These are phyloP conservation scores for Xenosphaeropsis pyriputrescens DNA, from an alignment of 2,329 filamentous ascomycete genomes.

Conservation along the genomic window DNA sequence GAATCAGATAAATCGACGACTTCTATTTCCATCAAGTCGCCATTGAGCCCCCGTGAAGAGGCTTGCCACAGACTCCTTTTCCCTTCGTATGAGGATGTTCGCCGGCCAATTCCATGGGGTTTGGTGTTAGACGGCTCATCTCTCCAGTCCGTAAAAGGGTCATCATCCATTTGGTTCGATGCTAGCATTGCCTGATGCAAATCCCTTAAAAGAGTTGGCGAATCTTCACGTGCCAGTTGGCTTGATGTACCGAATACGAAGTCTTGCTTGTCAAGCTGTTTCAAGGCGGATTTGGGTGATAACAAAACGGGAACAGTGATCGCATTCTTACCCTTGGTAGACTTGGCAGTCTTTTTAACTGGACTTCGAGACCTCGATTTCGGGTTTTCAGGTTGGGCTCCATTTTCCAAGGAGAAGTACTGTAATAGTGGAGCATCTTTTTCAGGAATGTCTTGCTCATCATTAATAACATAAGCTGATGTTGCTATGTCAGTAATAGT, in stretches of 20 bases:
- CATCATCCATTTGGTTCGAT: constrained; percentile 31
- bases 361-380: constrained; percentile 11
- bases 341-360: constrained; percentile 9
- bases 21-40: constrained; percentile 47
- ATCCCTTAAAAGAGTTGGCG: constrained; percentile 47
- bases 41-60: constrained; percentile 50
- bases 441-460: constrained; percentile 14
- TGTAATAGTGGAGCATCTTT: constrained; percentile 26
- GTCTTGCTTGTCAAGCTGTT: constrained; percentile 52
- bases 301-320: constrained; percentile 36
- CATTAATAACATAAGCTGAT: constrained; percentile 42
- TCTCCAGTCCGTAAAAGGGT: constrained; percentile 14
- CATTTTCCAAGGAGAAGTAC: constrained; percentile 22
- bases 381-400: constrained; percentile 2
- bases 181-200: constrained; percentile 44
- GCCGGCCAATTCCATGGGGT: not conserved
- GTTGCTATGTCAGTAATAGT: constrained; percentile 71
- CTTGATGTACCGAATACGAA: constrained; percentile 80
- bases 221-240: constrained; percentile 61
- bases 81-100: not conserved
- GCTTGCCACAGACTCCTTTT: constrained; percentile 50
- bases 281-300: constrained; percentile 54
- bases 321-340: constrained; percentile 22
- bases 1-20: constrained; percentile 40
- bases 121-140: constrained; percentile 1